These are phyloP conservation scores for Colletotrichum sp. DNA, from an alignment of 2,329 filamentous ascomycete genomes.

Conservation along the genomic window DNA sequence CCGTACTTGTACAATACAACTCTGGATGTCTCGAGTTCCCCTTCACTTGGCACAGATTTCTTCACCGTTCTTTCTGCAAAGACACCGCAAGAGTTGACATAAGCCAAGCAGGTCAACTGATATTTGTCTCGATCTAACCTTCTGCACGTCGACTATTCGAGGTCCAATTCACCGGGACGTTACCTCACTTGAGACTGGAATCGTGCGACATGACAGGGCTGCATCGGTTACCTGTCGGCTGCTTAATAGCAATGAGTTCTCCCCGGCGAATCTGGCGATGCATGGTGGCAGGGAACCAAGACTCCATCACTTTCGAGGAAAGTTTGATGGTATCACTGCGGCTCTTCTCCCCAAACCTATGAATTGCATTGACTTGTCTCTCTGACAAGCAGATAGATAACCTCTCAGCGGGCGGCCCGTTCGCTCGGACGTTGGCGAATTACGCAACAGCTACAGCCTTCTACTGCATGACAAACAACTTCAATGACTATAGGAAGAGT, in stretches of 20 bases:
- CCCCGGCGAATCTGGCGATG: not conserved
- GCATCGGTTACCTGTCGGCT: not conserved
- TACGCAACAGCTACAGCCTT: not conserved
- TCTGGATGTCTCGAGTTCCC: not conserved
- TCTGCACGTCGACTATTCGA: not conserved
- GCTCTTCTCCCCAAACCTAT: not conserved
- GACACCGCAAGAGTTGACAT: not conserved
- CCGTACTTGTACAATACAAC: conserved; percentile 4
- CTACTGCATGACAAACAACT: not conserved
- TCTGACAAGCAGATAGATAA: not conserved
- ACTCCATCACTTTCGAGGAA: not conserved
- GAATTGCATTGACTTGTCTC: not conserved
- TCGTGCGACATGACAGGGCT: not conserved
- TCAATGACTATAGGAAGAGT: not conserved
- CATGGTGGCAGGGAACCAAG: not conserved
- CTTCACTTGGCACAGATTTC: not conserved
- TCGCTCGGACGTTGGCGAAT: not conserved
- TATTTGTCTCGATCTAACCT: not conserved
- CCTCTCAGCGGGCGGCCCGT: not conserved
- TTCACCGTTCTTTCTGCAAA: not conserved
- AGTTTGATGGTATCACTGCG: not conserved
- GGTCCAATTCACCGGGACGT: not conserved
- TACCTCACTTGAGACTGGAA: not conserved
- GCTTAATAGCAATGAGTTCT: not conserved
- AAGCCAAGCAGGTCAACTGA: not conserved